Evolutionary conservation across 2,329 filamentous ascomycete genomes (phyloP).

Genomic region (Verticillium zaregamsianum): DNA sequence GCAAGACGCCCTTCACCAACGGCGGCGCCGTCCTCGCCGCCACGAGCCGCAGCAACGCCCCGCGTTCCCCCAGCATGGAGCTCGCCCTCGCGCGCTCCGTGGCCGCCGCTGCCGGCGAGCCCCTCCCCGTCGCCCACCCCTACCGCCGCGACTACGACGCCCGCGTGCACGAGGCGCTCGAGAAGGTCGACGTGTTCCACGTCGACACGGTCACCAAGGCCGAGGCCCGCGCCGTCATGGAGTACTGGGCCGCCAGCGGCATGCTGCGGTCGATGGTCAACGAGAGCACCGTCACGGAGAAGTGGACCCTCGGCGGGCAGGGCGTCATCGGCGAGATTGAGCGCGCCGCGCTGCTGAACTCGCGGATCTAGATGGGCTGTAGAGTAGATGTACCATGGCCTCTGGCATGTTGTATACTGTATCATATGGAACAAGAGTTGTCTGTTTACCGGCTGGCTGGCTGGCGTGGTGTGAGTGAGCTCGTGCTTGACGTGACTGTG

Average conservation of each 20-base stretch:
- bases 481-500: too few relatives aligned
- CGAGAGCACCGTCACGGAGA: constrained; percentile 68
- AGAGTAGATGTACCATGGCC: not conserved
- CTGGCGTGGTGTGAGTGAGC: too few relatives aligned
- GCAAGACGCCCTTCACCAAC: constrained; percentile 54
- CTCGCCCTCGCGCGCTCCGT: constrained; percentile 58
- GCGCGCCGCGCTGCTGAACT: constrained; percentile 44
- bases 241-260: constrained; percentile 90
- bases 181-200: constrained; percentile 46
- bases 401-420: constrained; percentile 2
- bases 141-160: constrained; percentile 54
- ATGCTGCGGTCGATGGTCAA: constrained; percentile 68
- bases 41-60: constrained; percentile 68
- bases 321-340: constrained; percentile 86
- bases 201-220: constrained; percentile 66
- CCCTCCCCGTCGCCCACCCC: constrained; percentile 42
- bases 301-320: constrained; percentile 78
- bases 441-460: not conserved
- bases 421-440: not conserved
- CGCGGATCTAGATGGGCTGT: not conserved
- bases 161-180: constrained; percentile 49
- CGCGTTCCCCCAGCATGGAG: constrained; percentile 61
- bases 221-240: constrained; percentile 77
- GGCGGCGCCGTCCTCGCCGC: constrained; percentile 77
- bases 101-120: constrained; percentile 30